phyloP scores from a whole-genome alignment of 1,284 basidiomycete species.

The Tremellales sp. region DNA sequence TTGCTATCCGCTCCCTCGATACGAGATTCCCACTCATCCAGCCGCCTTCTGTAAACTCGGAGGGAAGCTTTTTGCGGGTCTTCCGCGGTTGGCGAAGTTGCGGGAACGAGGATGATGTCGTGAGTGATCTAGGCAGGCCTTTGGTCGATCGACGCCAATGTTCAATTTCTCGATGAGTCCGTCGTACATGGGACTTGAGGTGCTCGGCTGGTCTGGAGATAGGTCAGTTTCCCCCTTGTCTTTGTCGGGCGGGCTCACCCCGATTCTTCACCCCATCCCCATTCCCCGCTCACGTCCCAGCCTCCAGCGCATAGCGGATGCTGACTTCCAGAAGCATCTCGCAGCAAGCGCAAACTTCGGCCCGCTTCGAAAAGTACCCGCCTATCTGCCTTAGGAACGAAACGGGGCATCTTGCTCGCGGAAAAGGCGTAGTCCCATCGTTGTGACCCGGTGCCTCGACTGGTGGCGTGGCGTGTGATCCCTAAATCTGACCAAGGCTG shows the following conservation, averaged over 20 bases:
- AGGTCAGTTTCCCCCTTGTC: background rate
- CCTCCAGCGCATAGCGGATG: conserved; percentile 34
- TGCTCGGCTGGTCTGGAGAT: conserved; percentile 1
- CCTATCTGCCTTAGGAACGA: conserved; percentile 30
- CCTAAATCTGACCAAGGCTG: conserved; percentile 45
- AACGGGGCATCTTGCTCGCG: conserved; percentile 33
- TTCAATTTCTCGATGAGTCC: conserved; percentile 30
- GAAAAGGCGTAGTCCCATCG: conserved; percentile 36
- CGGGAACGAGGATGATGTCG: background rate
- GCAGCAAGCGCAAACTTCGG: conserved; percentile 31
- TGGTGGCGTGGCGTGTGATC: conserved; percentile 21
- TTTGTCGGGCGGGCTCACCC: background rate
- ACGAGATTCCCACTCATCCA: too few species aligned
- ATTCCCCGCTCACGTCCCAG: conserved; percentile 26
- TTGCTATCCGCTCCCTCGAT: too few species aligned
- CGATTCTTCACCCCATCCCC: conserved; percentile 27
- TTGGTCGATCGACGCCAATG: conserved; percentile 22
- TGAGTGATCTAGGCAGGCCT: conserved; percentile 10
- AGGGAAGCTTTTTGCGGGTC: conserved; percentile 20
- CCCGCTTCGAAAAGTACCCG: conserved; percentile 43
- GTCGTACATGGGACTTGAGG: conserved; percentile 15
- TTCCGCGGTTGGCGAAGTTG: conserved; percentile 4
- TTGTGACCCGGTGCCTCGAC: background rate
- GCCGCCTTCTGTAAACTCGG: conserved; percentile 12
- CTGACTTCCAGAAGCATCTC: conserved; percentile 30